Percentiles rank a stretch among this genome's conserved stretches.
These are phyloP conservation scores for Nannochloropsis oceanica DNA, from an alignment of 108 stramenopile genomes.

Conservation along the genomic window DNA sequence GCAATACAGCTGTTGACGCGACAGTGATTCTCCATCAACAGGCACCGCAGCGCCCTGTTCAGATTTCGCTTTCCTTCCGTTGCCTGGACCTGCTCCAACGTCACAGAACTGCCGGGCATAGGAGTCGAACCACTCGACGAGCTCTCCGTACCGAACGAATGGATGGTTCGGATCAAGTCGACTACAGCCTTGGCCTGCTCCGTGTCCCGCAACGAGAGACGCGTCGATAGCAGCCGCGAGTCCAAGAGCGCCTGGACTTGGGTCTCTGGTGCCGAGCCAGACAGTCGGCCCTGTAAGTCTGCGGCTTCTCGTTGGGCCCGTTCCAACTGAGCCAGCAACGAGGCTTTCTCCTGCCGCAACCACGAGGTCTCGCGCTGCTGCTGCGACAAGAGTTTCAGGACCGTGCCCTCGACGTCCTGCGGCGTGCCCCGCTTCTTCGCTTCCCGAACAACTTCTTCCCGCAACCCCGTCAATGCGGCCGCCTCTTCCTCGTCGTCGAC, in stretches of 20 bases:
- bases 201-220: neutral
- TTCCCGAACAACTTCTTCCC: neutral
- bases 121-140: neutral
- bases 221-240: neutral
- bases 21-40: neutral
- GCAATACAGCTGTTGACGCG: neutral
- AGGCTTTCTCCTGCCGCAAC: neutral
- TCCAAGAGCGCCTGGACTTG: neutral
- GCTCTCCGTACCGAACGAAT: neutral
- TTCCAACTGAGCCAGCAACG: neutral
- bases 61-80: neutral
- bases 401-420: neutral
- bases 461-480: neutral
- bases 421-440: neutral
- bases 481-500: neutral
- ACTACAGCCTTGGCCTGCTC: neutral
- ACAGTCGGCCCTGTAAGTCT: neutral
- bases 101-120: neutral
- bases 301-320: neutral
- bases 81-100: neutral
- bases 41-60: neutral
- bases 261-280: neutral
- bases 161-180: neutral
- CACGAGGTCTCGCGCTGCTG: neutral
- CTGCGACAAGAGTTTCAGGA: neutral